Base-by-base conservation (phyloP, 129 eudicot species). In the Glebionis coronaria region DNA sequence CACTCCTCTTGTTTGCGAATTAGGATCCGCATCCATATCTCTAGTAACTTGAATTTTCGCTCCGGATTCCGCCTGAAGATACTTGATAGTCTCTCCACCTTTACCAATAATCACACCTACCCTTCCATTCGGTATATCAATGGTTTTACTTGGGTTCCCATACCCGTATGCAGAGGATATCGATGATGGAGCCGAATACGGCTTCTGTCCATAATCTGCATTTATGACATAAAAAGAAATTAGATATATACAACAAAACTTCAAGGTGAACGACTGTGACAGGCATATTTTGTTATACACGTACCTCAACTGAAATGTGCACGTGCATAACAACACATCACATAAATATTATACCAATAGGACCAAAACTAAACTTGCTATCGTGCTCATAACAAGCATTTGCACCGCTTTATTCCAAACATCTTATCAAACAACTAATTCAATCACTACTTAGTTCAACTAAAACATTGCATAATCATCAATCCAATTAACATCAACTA, bases 101-200 rank as follows among this genome's bases (percentile, higher is more conserved):
- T 87, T 94, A 61, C 99, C 99, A 65, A 94, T 94, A 55, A 94
- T 94, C 59, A 94, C 97, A 73, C 99, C 99, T 59, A 94, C 99
- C 71, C 97, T 81, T 29, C 90, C 95, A 81, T 94, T 94, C 14
- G 97, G 99, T 64, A 94, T 83, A 29, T 87, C 97, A 54, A 94
- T 94, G 75, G 79, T 94, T 72, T 90, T 94, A 75, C 79, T 82
- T 23, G 82, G 79, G 23, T 82, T 82, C 21, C 88, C 88, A 63
- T 81, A 80, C 40, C 92, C 95, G 74, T 83, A 87, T 6, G 84
- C 73, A 50, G 73, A 46, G 3, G 84, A 74, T 51, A 61, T 47
- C n/a, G 87, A 55, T 40, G 74, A 52, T 2, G 76, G 68, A 31
- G 61, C 55, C 13, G 69, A 29, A 46, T 61, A n/a, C 14, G 86